Evolutionary conservation across 73 alveolate genomes (phyloP).

Genomic region (Effrenium voratum): DNA sequence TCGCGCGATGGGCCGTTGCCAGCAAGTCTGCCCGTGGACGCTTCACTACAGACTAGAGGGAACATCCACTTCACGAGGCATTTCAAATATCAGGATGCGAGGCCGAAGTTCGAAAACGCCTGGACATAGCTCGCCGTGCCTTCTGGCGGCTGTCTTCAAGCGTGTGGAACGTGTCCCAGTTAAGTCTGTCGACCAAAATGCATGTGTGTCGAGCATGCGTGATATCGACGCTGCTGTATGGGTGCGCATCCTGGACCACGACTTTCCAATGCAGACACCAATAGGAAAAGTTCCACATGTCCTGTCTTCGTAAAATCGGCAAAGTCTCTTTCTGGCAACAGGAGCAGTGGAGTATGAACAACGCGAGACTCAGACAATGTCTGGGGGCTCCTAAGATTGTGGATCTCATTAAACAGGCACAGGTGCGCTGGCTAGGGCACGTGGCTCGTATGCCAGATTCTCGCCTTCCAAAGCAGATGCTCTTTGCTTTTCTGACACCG

Average conservation of each 20-base stretch:
- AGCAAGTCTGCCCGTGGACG: not conserved
- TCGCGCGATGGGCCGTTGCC: not conserved
- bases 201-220: conserved; percentile 6
- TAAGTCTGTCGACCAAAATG: not conserved
- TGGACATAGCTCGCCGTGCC: not conserved
- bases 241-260: conserved; percentile 33
- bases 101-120: not conserved
- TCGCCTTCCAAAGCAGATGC: conserved; percentile 18
- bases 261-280: not conserved
- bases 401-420: not conserved
- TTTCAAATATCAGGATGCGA: not conserved
- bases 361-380: not conserved
- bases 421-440: conserved; percentile 28
- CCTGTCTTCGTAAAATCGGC: not conserved
- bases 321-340: not conserved
- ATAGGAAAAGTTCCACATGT: conserved; percentile 1
- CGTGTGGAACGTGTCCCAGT: conserved; percentile 14
- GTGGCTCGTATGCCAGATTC: conserved; percentile 4
- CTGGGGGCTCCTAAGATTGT: not conserved
- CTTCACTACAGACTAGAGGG: not conserved
- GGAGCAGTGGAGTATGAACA: not conserved
- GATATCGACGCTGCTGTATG: conserved; percentile 11
- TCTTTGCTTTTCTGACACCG: conserved; percentile 1
- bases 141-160: not conserved
- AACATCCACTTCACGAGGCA: not conserved